These are phyloP conservation scores for Cyclocybe cylindracea DNA, from an alignment of 768 basidiomycete genomes.

Conservation along the genomic window DNA sequence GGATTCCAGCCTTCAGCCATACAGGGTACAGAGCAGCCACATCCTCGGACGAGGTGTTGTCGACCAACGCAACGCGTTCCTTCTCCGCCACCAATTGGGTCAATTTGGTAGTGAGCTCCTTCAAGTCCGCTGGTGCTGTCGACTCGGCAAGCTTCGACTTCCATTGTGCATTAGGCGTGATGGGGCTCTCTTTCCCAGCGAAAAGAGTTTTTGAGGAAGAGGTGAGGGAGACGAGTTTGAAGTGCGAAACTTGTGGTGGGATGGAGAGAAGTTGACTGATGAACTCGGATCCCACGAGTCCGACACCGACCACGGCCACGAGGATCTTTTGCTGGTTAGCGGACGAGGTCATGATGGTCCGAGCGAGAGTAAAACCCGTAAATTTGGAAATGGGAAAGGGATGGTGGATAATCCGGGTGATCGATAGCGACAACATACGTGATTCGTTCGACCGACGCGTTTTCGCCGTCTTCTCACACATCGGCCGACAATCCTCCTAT, in stretches of 20 bases:
- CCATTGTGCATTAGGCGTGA: slow-evolving; percentile 36
- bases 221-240: slow-evolving; percentile 68
- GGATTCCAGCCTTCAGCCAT: slow-evolving; percentile 76
- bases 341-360: slow-evolving; percentile 23
- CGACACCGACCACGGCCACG: slow-evolving; percentile 88
- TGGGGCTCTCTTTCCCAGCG: slow-evolving; percentile 43
- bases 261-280: slow-evolving; percentile 77
- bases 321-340: slow-evolving; percentile 28
- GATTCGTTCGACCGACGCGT: background rate
- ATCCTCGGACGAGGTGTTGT: slow-evolving; percentile 87
- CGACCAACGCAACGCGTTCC: slow-evolving; percentile 71
- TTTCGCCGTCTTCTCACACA: too few relatives aligned
- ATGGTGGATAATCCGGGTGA: slow-evolving; percentile 17
- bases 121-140: slow-evolving; percentile 48
- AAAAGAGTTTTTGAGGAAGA: slow-evolving; percentile 66
- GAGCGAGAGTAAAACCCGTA: slow-evolving; percentile 4
- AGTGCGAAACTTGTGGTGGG: slow-evolving; percentile 52
- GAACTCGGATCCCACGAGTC: slow-evolving; percentile 90
- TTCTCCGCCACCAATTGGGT: slow-evolving; percentile 46
- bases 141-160: slow-evolving; percentile 39
- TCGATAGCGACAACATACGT: slow-evolving; percentile 21
- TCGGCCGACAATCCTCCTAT: too few relatives aligned
- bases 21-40: slow-evolving; percentile 82
- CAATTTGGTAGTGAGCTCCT: slow-evolving; percentile 46
- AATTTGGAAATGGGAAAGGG: slow-evolving; percentile 7